These are phyloP conservation scores for Aureobasidium namibiae DNA, from an alignment of 2,329 filamentous ascomycete species.

Conservation along the genomic window DNA sequence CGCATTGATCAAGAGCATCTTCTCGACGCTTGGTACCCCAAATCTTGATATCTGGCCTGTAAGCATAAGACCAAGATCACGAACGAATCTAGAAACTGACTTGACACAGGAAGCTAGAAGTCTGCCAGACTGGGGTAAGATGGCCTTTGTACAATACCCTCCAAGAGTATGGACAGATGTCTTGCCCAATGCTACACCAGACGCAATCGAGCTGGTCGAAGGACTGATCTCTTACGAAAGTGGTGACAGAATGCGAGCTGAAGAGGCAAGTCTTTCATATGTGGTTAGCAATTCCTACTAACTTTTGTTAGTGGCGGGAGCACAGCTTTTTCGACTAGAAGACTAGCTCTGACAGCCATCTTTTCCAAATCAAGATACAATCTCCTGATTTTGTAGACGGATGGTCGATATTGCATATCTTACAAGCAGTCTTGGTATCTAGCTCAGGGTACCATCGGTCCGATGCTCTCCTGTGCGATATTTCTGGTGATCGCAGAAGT, in stretches of 20 bases:
- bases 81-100: neutral
- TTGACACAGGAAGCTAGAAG: constrained; percentile 47
- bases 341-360: neutral
- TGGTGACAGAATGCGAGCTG: constrained; percentile 56
- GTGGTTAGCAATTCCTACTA: neutral
- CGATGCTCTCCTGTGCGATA: neutral
- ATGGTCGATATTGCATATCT: neutral
- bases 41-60: constrained; percentile 74
- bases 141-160: constrained; percentile 70
- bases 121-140: constrained; percentile 82
- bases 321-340: neutral
- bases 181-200: constrained; percentile 51
- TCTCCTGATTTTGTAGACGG: neutral
- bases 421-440: neutral
- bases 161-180: constrained; percentile 60
- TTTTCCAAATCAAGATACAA: neutral
- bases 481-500: neutral
- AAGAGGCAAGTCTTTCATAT: constrained; percentile 35
- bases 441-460: neutral
- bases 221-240: constrained; percentile 67
- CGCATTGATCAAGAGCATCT: constrained; percentile 83
- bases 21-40: constrained; percentile 83
- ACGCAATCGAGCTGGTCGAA: constrained; percentile 57
- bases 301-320: neutral
- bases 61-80: constrained; percentile 21